Base-by-base conservation (phyloP, 345 rosid genomes). In the Clausena lansium region DNA sequence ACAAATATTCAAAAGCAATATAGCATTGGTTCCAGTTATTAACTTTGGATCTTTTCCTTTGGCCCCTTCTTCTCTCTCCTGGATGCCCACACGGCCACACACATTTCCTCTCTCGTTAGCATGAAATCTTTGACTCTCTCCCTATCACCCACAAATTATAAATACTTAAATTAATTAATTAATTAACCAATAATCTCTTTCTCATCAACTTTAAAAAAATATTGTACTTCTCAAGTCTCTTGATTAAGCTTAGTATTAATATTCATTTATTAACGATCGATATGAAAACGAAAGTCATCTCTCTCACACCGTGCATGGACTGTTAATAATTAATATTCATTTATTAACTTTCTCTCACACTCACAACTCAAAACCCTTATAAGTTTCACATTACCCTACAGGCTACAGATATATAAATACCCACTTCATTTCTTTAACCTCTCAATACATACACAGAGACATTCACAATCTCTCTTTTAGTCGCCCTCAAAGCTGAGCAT, bases 11-110 rank as follows among this genome's bases (percentile, higher is more conserved):
- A 77, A 71, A 50, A 67, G 22, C 52, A 55, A 74, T 61, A 78
- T 35, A 63, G 89, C 89, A 83, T 87, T 67, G 88, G 85, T 89
- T 87, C 81, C 82, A 84, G 91, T 83, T 87, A 81, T 85, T 71
- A 58, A 58, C 76, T 75, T 86, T 89, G 89, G 87, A 77, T 24
- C 77, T 72, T 80, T 91, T 83, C 86, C 59, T 74, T 88, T 89
- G 92, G 93, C 91, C 67, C 75, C 74, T 86, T 91, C 86, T 74
- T 71, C 39, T 71, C 76, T 50, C 41, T 76, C 71, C 82, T 84
- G 73, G 86, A 87, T 87, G 75, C 89, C 80, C 79, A 15, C 78
- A 45, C 50, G 50, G 50, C 50, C 50, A 41, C 50, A 41, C 54
- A 54, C 67, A 72, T 78, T 61, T 35, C 65, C 76, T 60, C 72